These are phyloP conservation scores for Pythium monospermum DNA, from an alignment of 352 stramenopile genomes.

Conservation along the genomic window DNA sequence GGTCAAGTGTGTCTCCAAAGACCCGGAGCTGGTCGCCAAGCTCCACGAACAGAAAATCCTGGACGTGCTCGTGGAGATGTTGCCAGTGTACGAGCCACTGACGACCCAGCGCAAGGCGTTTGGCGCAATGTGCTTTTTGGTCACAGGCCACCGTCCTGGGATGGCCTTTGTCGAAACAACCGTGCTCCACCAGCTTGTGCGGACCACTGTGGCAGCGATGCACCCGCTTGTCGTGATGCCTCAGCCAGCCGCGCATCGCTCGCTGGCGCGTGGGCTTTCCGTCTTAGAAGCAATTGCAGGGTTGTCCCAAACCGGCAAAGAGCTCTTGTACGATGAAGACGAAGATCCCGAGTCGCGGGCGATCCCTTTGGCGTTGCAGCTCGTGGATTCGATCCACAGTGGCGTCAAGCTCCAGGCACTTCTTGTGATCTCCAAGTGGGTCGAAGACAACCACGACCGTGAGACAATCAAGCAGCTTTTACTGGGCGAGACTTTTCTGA, in stretches of 20 bases:
- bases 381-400: conserved; percentile 34
- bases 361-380: conserved; percentile 33
- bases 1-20: conserved; percentile 54
- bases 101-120: conserved; percentile 43
- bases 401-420: conserved; percentile 48
- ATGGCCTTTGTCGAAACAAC: conserved; percentile 8
- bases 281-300: conserved; percentile 48
- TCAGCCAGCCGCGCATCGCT: conserved; percentile 26
- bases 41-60: conserved; percentile 44
- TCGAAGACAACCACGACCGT: conserved; percentile 33
- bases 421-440: conserved; percentile 33
- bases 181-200: background rate
- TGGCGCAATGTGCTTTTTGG: conserved; percentile 28
- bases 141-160: conserved; percentile 10
- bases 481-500: conserved; percentile 29
- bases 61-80: conserved; percentile 34
- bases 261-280: conserved; percentile 34
- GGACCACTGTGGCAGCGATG: conserved; percentile 26
- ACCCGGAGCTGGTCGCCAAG: conserved; percentile 59
- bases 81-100: conserved; percentile 31
- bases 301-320: conserved; percentile 20
- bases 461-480: conserved; percentile 17
- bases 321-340: conserved; percentile 27
- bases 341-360: conserved; percentile 25
- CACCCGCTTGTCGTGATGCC: conserved; percentile 20